A percentile compares a stretch with the other conserved stretches of the same genome.
phyloP scores from a whole-genome alignment of 1,139 yeast genomes.

The Geotrichum phurueaensis region DNA sequence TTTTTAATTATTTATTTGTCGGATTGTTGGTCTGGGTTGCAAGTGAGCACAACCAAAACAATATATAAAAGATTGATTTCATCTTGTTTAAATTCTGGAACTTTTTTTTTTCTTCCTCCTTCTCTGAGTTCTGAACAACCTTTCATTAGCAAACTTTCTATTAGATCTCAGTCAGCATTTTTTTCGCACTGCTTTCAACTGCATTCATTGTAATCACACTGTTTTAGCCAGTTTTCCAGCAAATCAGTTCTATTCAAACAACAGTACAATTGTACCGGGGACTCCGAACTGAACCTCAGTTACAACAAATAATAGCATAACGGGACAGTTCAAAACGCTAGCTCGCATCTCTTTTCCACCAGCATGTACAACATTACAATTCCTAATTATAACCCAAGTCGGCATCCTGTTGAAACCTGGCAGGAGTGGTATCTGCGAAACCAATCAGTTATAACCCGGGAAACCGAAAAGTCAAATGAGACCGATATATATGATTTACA shows the following conservation, averaged over 20 bases:
- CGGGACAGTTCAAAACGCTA: neutral
- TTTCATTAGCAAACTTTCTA: neutral
- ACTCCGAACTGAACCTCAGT: neutral
- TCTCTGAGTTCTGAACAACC: neutral
- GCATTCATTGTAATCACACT: neutral
- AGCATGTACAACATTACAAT: conserved; percentile 17
- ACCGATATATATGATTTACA: conserved; percentile 10
- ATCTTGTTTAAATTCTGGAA: neutral
- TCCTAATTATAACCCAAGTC: conserved; percentile 26
- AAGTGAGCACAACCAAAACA: neutral
- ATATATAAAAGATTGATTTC: neutral
- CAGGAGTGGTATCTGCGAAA: conserved; percentile 32
- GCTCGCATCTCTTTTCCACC: neutral
- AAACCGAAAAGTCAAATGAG: conserved; percentile 7
- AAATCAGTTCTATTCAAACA: neutral
- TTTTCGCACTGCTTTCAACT: neutral
- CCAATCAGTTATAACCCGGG: conserved; percentile 20
- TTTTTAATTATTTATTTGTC: neutral
- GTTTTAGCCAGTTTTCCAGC: neutral
- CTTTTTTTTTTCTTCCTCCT: neutral
- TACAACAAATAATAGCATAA: neutral
- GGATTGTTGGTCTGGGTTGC: no score
- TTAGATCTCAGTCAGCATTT: neutral
- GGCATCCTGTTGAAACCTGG: conserved; percentile 35
- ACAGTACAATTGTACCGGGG: neutral